Percentiles rank a stretch among this genome's conserved stretches.
These are phyloP conservation scores for Solanum chmielewskii DNA, from an alignment of 257 asterid genomes.

Conservation along the genomic window DNA sequence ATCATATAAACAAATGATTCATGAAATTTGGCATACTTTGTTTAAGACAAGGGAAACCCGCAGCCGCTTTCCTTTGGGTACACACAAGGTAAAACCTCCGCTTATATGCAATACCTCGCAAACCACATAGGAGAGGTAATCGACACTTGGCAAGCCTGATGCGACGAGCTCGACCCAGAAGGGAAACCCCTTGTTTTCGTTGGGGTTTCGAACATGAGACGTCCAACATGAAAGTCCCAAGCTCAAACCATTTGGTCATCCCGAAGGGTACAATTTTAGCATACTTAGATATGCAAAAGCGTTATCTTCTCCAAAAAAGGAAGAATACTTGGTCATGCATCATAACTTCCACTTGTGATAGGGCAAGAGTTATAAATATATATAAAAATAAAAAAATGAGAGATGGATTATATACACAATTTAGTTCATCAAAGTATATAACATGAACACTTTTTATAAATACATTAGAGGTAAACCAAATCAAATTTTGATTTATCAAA, in stretches of 20 bases:
- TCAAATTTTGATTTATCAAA: background rate
- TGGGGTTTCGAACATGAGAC: too few species aligned
- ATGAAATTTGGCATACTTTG: background rate
- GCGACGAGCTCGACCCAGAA: too few species aligned
- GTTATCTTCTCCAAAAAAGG: too few species aligned
- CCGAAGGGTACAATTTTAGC: background rate
- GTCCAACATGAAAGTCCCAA: too few species aligned
- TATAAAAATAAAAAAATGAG: background rate
- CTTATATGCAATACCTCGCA: too few species aligned
- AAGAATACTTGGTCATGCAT: background rate
- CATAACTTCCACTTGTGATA: background rate
- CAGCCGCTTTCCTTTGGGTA: too few species aligned
- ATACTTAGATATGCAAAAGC: background rate
- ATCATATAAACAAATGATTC: background rate
- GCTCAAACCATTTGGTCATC: too few species aligned
- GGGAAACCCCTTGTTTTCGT: too few species aligned
- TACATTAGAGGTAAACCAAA: background rate
- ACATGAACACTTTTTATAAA: background rate
- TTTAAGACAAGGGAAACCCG: too few species aligned
- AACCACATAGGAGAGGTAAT: too few species aligned
- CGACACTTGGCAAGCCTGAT: too few species aligned
- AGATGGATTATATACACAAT: background rate
- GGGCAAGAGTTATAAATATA: background rate
- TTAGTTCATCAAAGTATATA: background rate
- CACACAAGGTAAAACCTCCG: too few species aligned